Conservation (phyloP, 345 rosid genomes). For the Raphanus raphanistrum region DNA sequence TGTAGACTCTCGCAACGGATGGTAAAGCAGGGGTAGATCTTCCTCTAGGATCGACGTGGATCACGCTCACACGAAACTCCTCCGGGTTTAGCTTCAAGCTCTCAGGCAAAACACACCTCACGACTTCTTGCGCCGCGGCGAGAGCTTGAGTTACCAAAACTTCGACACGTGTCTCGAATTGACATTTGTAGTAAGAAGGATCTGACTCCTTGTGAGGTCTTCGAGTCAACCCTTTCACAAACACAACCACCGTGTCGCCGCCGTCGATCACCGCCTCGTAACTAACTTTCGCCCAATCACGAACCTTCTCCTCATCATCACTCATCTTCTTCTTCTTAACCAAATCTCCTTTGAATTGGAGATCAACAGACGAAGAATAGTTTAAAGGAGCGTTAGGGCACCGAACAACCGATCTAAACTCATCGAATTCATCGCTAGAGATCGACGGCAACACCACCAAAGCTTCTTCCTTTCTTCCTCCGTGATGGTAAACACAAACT, state of each 20-base stretch:
- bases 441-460: constrained; percentile 39
- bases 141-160: constrained; percentile 56
- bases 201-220: constrained; percentile 72
- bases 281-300: constrained; percentile 68
- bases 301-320: constrained; percentile 33
- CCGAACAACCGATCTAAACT: constrained; percentile 58
- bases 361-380: constrained; percentile 57
- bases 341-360: constrained; percentile 49
- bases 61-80: constrained; percentile 37
- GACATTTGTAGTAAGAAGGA: constrained; percentile 67
- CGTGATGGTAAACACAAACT: constrained; percentile 63
- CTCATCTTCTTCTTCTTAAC: constrained; percentile 38
- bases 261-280: constrained; percentile 77
- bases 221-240: constrained; percentile 87
- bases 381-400: constrained; percentile 70
- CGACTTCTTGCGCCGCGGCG: constrained; percentile 89
- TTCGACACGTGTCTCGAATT: constrained; percentile 53
- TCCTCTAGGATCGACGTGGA: constrained; percentile 25
- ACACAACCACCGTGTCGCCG: constrained; percentile 64
- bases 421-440: constrained; percentile 60
- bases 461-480: constrained; percentile 32
- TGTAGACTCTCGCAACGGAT: constrained; percentile 56
- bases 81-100: constrained; percentile 56
- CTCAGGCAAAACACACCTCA: constrained; percentile 76
- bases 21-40: constrained; percentile 32